Evolutionary conservation across 75 land plant species (phyloP), one percentile per base, ranked within the genome.

Genomic region (Adiantum capillusveneris): DNA sequence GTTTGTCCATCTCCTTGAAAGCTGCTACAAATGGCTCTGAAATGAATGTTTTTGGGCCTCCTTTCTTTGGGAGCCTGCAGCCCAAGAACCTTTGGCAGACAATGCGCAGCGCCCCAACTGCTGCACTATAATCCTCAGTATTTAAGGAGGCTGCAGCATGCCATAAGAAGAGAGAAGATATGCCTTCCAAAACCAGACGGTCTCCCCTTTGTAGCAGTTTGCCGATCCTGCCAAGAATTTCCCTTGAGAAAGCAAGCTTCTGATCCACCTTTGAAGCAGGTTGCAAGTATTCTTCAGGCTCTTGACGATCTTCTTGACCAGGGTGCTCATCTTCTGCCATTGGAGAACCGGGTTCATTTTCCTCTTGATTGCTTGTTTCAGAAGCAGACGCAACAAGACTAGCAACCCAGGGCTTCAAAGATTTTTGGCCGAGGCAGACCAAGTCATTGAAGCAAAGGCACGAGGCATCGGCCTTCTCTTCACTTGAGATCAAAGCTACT

Each of bases 51-150:
- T 26, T 53, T 26, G 29, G 3, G 24, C 27, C 34, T 34, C 25
- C 30, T 6, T 22, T 18, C 11, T 1, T 1, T 1, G 31, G 20
- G 11, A 14, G 27, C 29, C 6, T 60, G 29, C 63, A 60, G 21
- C 18, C 16, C 50, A 59, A 27, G 17, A 67, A 29, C 42, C 25
- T 59, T 28, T 17, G 19, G 25, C 63, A 67, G n/a, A 59, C 41
- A 22, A 67, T 64, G 31, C 59, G 26, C 11, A 67, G 17, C 5
- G 62, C 52, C 1, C 70, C 70, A 37, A 31, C 20, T 19, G 34
- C 56, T n/a, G 7, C 17, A 9, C 18, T 7, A 25, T 67, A 67
- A 21, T 67, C 62, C 3, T 31, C 19, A 12, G 17, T 21, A 0
- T 49, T 19, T 11, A 59, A 46, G 7, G 36, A 18, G 13, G 14